These are phyloP conservation scores for Ophiostoma tasmaniense DNA, from an alignment of 2,329 filamentous ascomycete species.

Conservation along the genomic window DNA sequence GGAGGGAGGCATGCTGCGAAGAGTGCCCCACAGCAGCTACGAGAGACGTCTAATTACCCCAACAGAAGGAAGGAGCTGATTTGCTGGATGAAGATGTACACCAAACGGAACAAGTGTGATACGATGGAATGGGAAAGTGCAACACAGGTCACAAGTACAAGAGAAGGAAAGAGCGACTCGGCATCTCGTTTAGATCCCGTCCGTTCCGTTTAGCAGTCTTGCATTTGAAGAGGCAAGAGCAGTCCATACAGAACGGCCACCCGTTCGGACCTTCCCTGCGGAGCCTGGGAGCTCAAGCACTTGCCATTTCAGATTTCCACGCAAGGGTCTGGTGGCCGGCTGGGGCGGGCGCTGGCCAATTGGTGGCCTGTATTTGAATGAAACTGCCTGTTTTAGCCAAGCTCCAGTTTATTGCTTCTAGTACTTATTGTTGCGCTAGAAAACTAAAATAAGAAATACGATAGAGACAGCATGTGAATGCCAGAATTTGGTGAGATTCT, in stretches of 20 bases:
- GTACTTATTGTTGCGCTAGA: not conserved
- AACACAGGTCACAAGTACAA: not conserved
- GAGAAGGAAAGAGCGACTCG: not conserved
- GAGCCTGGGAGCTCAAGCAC: conserved; percentile 4
- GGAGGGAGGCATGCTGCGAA: not conserved
- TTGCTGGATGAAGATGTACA: no score
- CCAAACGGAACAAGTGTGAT: not conserved
- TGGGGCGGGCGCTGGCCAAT: conserved; percentile 8
- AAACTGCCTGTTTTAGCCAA: conserved; percentile 14
- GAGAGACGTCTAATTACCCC: not conserved
- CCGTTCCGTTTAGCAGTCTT: not conserved
- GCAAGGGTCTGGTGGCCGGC: not conserved
- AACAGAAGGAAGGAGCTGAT: not conserved
- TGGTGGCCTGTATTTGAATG: not conserved
- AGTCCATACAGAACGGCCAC: not conserved
- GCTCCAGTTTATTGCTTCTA: not conserved
- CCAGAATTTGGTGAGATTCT: not conserved
- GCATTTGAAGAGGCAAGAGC: not conserved
- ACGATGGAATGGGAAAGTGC: not conserved
- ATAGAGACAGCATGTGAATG: not conserved
- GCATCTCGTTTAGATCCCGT: not conserved
- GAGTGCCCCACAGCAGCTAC: not conserved
- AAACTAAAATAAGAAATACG: not conserved
- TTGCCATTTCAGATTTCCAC: no score
- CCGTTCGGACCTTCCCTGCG: not conserved